Evolutionary conservation across 2,329 filamentous ascomycete species (phyloP).

Genomic region (Talaromyces sp.): DNA sequence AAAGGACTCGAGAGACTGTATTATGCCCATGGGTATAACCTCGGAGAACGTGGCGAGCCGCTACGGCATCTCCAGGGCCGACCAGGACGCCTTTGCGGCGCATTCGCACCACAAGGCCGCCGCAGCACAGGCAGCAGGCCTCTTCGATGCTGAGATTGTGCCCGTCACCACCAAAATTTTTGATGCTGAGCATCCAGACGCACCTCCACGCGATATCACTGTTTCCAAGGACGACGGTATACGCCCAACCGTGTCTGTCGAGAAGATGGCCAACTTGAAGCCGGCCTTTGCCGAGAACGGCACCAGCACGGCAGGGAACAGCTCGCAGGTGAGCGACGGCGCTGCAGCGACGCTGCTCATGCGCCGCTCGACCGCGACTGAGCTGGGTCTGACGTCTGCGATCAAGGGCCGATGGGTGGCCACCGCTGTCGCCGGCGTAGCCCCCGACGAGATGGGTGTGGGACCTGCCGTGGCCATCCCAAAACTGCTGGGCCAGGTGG

Average conservation of each 20-base stretch:
- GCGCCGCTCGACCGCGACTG: slow-evolving; percentile 72
- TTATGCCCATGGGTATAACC: slow-evolving; percentile 92
- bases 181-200: slow-evolving; percentile 59
- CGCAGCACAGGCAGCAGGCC: slow-evolving; percentile 62
- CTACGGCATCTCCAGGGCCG: slow-evolving; percentile 67
- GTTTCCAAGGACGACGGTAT: slow-evolving; percentile 82
- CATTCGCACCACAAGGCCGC: slow-evolving; percentile 70
- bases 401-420: slow-evolving; percentile 83
- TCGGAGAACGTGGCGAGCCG: slow-evolving; percentile 80
- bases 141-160: slow-evolving; percentile 75
- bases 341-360: slow-evolving; percentile 81
- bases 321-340: slow-evolving; percentile 79
- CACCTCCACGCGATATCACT: slow-evolving; percentile 55
- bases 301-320: slow-evolving; percentile 79
- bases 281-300: slow-evolving; percentile 76
- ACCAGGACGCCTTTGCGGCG: slow-evolving; percentile 80
- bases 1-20: slow-evolving; percentile 73
- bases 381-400: slow-evolving; percentile 62
- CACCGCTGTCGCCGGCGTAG: slow-evolving; percentile 70
- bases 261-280: slow-evolving; percentile 74
- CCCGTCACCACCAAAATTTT: slow-evolving; percentile 69
- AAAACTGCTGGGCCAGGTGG: slow-evolving; percentile 66
- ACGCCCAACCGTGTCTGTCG: slow-evolving; percentile 60
- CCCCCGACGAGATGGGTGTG: slow-evolving; percentile 90
- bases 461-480: slow-evolving; percentile 85